These are phyloP conservation scores for Eimeria acervulina DNA, from an alignment of 169 alveolate species.

Conservation along the genomic window DNA sequence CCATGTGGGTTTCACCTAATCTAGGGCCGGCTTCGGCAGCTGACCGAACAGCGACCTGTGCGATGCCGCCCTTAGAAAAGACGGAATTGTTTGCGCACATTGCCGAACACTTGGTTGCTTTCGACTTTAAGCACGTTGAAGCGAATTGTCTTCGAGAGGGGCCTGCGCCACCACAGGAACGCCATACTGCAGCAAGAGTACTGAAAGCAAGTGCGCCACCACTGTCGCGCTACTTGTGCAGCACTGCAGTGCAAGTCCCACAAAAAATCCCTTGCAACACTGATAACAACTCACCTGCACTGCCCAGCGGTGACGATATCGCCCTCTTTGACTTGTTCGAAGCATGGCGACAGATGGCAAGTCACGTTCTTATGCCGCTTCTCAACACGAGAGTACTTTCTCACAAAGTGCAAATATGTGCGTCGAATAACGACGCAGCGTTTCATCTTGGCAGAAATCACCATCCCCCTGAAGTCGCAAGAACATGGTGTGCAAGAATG, in stretches of 20 bases:
- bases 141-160: conserved; percentile 99
- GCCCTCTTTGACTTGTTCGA: conserved; percentile 98
- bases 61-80: conserved; percentile 93
- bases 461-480: conserved; percentile 95
- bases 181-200: too few species aligned
- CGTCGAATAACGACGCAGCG: conserved; percentile 99
- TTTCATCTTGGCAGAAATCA: conserved; percentile 98
- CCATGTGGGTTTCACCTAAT: conserved; percentile 32
- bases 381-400: conserved; percentile 99
- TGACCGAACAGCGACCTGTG: conserved; percentile 8
- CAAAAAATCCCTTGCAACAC: too few species aligned
- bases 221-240: too few species aligned
- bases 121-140: conserved; percentile 99
- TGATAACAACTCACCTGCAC: conserved; percentile 93
- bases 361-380: conserved; percentile 99
- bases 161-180: conserved; percentile 91
- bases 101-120: conserved; percentile 98
- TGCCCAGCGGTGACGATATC: conserved; percentile 99
- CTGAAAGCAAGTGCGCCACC: too few species aligned
- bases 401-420: conserved; percentile 98
- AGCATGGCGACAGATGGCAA: conserved; percentile 99
- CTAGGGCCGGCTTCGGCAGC: conserved; percentile 1
- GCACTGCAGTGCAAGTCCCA: too few species aligned
- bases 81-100: conserved; percentile 99
- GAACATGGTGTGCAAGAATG: background rate